Conservation (phyloP, 768 basidiomycete species). For the Lactarius indigo region DNA sequence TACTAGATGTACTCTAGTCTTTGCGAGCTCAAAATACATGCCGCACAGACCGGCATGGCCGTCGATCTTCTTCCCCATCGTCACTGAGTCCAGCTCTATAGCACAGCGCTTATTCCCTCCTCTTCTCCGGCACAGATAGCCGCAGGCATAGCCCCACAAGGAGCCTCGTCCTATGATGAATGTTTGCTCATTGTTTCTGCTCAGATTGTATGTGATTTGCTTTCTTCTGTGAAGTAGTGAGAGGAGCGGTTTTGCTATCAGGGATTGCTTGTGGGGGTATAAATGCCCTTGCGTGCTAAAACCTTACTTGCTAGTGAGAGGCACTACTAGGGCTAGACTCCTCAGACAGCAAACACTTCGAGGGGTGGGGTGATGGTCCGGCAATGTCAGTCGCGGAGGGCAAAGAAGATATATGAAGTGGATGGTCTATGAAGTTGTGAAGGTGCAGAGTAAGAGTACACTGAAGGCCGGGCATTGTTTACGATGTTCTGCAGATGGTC, state of each 20-base stretch:
- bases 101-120: slow-evolving; percentile 32
- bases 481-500: slow-evolving; percentile 16
- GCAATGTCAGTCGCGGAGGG: slow-evolving; percentile 9
- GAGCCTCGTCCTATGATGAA: slow-evolving; percentile 79
- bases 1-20: too few species aligned
- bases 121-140: slow-evolving; percentile 78
- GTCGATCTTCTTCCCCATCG: slow-evolving; percentile 63
- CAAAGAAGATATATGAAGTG: slow-evolving; percentile 18
- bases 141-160: slow-evolving; percentile 83
- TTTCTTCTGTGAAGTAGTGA: slow-evolving; percentile 84
- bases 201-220: slow-evolving; percentile 61
- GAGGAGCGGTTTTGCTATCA: slow-evolving; percentile 40
- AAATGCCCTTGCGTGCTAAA: slow-evolving; percentile 13
- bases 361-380: slow-evolving; percentile 11
- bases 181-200: slow-evolving; percentile 90
- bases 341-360: slow-evolving; percentile 21
- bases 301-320: slow-evolving; percentile 13
- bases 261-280: slow-evolving; percentile 19
- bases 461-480: not conserved
- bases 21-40: too few species aligned
- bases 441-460: not conserved
- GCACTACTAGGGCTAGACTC: slow-evolving; percentile 10
- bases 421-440: slow-evolving; percentile 13
- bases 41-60: slow-evolving; percentile 29
- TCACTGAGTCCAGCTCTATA: slow-evolving; percentile 33